Percentiles rank a stretch among this genome's conserved stretches.
Conservation (phyloP, 164 flowering plant genomes). For the Nelumbo lutea region DNA sequence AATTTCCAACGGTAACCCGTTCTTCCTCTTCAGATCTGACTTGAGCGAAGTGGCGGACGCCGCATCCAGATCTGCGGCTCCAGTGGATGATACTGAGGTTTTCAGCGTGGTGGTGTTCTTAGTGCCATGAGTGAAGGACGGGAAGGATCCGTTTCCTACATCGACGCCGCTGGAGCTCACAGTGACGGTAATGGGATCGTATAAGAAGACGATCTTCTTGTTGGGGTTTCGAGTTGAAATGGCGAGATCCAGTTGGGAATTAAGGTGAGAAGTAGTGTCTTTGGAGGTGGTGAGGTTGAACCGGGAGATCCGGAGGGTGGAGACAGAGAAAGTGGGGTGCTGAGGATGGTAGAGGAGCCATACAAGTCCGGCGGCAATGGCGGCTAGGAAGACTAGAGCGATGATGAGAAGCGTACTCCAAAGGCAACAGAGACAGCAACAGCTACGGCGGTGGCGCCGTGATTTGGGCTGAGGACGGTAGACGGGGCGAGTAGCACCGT, state of each 20-base stretch:
- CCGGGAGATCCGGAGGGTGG: conserved; percentile 45
- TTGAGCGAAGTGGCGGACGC: conserved; percentile 21
- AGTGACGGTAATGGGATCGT: conserved; percentile 37
- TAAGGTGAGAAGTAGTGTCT: conserved; percentile 19
- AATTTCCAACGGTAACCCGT: conserved; percentile 46
- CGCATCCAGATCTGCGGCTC: conserved; percentile 22
- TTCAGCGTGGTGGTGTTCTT: conserved; percentile 48
- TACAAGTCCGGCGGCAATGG: conserved; percentile 45
- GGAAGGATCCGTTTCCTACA: conserved; percentile 26
- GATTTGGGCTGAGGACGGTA: conserved; percentile 62
- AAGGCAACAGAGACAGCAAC: conserved; percentile 55
- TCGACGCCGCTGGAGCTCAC: conserved; percentile 32
- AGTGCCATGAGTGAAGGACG: conserved; percentile 20
- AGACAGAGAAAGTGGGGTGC: conserved; percentile 60
- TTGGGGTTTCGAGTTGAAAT: conserved; percentile 65
- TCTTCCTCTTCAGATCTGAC: conserved; percentile 49
- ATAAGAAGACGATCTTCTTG: conserved; percentile 48
- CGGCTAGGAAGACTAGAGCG: conserved; percentile 39
- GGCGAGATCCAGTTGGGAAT: conserved; percentile 40
- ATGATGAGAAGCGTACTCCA: conserved; percentile 47
- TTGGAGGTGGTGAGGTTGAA: conserved; percentile 56
- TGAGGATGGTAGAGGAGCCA: conserved; percentile 80
- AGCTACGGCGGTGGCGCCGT: conserved; percentile 39
- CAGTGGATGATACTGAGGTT: conserved; percentile 16
- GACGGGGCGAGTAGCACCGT: conserved; percentile 55